Evolutionary conservation across 1,284 basidiomycete genomes (phyloP), one percentile per base, ranked within the genome.

Genomic region (Bjerkandera adusta): DNA sequence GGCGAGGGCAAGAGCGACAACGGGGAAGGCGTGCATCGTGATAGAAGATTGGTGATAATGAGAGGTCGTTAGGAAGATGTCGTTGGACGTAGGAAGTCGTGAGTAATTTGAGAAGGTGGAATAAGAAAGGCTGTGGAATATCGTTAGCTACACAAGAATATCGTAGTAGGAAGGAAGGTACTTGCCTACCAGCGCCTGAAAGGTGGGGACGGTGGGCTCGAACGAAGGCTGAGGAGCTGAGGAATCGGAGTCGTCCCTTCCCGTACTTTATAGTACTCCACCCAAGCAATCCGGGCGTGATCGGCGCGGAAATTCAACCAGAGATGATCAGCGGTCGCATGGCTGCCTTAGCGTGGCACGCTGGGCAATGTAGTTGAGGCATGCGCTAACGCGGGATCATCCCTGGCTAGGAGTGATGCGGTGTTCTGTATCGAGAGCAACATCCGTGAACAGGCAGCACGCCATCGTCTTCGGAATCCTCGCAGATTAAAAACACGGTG

Each of bases 121-220:
- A 22, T 21, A 47, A 47, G 45, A 21, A 34, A 42, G 45, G 38
- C 39, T 41, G n/a, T 2, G 26, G 18, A 34, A 6, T 12, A 39
- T 13, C 5, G 37, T 46, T n/a, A 45, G 21, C 15, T 13, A 20
- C 11, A 20, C 25, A 32, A 5, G 13, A 15, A 24, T 4, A 10
- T 22, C 4, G 43, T 16, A 24, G n/a, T n/a, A 13, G 29, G 8
- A 12, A 16, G n/a, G 7, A 24, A 26, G n/a, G 11, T 12, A 41
- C 45, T 47, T 12, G 42, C 45, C 45, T 35, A 42, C 45, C 45
- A 36, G 45, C 38, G 33, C 45, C 45, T 47, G 45, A 15, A 43
- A n/a, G 30, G 32, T 47, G 37, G 21, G 24, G 27, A 40, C 16
- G 29, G 24, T 41, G n/a, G 45, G 45, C 45, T 47, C 33, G 45